Evolutionary conservation across 169 alveolate species (phyloP), one percentile per base, ranked within the genome.

Genomic region (Babesia bovis): DNA sequence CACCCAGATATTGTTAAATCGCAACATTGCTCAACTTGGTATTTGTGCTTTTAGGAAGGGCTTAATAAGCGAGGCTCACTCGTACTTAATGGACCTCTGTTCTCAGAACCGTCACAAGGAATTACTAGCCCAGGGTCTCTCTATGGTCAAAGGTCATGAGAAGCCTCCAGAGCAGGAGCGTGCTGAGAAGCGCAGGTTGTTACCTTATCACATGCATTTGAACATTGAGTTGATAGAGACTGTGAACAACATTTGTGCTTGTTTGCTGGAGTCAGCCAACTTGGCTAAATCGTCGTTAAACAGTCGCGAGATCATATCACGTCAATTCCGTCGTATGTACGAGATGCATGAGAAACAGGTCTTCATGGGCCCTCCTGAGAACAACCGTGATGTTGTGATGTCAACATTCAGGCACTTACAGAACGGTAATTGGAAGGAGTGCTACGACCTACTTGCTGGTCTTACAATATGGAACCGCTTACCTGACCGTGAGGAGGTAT

Each of bases 171-270:
- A 94, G 82, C 97, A 94, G 81, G 98, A 96, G 81, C 72, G 96
- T 45, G 98, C 97, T 5, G 99, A 97, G 90, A 93, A 92, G 77
- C 95, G 98, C 74, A 66, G 99, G 53, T 91, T 91, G 63, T 93
- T 96, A 36, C 99, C 99, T 7, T 94, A 91, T 87, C 98, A 97
- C 85, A 94, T 97, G 99, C 98, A 96, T 90, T 94, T 97, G 74
- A 94, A 95, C 72, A 90, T 94, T 45, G 99, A 97, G 85, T 93
- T 93, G 52, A 91, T 96, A 21, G 98, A 95, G 86, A 89, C 95
- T 66, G 94, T 92, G 41, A 95, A 96, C 86, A 90, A 94, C 90
- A 94, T 95, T 38, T 91, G 97, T 55, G 95, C 98, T 5, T 92
- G 95, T 95, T 59, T 94, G 44, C 71, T 90, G 36, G 99, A 96